These are phyloP conservation scores for Dendryphion nanum DNA, from an alignment of 2,329 filamentous ascomycete species.

Conservation along the genomic window DNA sequence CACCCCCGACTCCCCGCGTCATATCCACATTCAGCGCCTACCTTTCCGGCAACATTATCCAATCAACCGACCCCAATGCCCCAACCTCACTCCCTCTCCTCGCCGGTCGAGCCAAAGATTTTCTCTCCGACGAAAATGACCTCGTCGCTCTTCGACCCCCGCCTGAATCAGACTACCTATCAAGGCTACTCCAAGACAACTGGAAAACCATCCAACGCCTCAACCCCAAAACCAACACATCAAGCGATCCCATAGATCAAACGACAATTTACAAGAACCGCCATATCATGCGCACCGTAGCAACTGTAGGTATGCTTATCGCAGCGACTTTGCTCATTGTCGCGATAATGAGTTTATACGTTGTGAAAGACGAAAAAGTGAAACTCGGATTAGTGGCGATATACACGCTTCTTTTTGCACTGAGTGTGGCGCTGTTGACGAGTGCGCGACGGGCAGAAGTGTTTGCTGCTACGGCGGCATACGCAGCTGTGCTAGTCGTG, in stretches of 20 bases:
- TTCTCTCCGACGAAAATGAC: slow-evolving; percentile 4
- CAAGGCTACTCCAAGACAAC: slow-evolving; percentile 6
- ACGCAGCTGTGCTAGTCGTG: slow-evolving; percentile 15
- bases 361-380: slow-evolving; percentile 6
- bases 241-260: slow-evolving; percentile 3
- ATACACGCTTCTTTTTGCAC: slow-evolving; percentile 20
- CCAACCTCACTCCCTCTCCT: slow-evolving; percentile 4
- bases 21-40: slow-evolving; percentile 4
- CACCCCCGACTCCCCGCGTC: slow-evolving; percentile 3
- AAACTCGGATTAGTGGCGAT: slow-evolving; percentile 18
- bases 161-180: slow-evolving; percentile 9
- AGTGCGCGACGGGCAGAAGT: slow-evolving; percentile 21
- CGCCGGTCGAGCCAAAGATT: slow-evolving; percentile 8
- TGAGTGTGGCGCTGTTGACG: slow-evolving; percentile 17
- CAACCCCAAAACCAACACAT: slow-evolving; percentile 1
- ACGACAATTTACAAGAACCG: slow-evolving; percentile 5
- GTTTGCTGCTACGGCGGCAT: slow-evolving; percentile 23
- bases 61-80: not conserved
- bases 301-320: slow-evolving; percentile 2
- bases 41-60: slow-evolving; percentile 3
- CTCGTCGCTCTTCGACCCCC: slow-evolving; percentile 3
- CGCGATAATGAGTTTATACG: slow-evolving; percentile 19
- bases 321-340: slow-evolving; percentile 21
- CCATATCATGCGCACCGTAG: slow-evolving; percentile 4
- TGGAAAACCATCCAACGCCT: not conserved